A percentile compares a stretch with the other conserved stretches of the same genome.
Evolutionary conservation across 352 stramenopile genomes (phyloP).

Genomic region (Plasmopara viticola): DNA sequence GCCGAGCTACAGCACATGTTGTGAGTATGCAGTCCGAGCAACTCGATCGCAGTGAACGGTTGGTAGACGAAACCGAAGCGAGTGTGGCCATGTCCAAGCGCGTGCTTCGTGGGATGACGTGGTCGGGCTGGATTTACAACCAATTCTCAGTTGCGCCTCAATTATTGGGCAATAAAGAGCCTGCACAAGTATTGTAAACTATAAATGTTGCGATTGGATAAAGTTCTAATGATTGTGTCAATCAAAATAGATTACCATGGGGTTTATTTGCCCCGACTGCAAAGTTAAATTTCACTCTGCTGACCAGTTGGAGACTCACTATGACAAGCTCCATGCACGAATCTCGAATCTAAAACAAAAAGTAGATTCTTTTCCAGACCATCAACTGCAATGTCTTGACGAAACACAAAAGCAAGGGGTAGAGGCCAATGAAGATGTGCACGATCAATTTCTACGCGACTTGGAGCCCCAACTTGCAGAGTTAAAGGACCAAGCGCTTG

Average conservation of each 20-base stretch:
- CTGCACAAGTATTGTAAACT: constrained; percentile 7
- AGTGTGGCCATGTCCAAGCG: constrained; percentile 52
- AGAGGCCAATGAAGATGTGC: constrained; percentile 18
- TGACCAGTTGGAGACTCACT: constrained; percentile 52
- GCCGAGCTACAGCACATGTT: constrained; percentile 45
- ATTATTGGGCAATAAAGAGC: constrained; percentile 1
- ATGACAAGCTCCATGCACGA: constrained; percentile 38
- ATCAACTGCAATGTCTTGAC: not conserved
- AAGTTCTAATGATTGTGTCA: constrained; percentile 1
- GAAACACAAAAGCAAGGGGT: constrained; percentile 3
- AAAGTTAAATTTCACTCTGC: constrained; percentile 57
- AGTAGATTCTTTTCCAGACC: not conserved
- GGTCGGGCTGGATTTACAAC: constrained; percentile 78
- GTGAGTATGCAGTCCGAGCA: constrained; percentile 67
- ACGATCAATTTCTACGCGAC: constrained; percentile 43
- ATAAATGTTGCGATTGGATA: not conserved
- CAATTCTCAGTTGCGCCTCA: constrained; percentile 40
- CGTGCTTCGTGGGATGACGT: constrained; percentile 63
- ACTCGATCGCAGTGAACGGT: constrained; percentile 44
- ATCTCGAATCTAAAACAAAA: not conserved
- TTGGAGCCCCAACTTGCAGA: constrained; percentile 53
- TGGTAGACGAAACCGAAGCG: constrained; percentile 56
- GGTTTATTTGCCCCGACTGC: constrained; percentile 81
- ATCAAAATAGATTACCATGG: constrained; percentile 58
- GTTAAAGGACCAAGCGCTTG: constrained; percentile 61